phyloP scores from a whole-genome alignment of 352 stramenopile genomes.

The Pythium apleroticum region DNA sequence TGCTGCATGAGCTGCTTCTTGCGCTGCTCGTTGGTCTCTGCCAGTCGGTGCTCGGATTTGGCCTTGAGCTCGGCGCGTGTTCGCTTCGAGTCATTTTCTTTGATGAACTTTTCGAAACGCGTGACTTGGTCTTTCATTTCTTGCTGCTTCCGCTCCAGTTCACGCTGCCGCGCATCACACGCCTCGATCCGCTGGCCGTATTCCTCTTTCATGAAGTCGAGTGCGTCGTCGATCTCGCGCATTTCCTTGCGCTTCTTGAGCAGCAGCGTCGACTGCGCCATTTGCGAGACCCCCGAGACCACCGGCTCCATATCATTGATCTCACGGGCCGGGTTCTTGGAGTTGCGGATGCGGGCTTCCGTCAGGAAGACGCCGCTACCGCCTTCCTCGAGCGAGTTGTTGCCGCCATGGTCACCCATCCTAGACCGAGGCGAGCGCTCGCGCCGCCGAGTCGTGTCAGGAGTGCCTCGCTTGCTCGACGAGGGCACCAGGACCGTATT shows the following conservation, averaged over 20 bases:
- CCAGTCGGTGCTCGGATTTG: constrained; percentile 79
- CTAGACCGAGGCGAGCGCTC: neutral
- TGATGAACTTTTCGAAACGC: constrained; percentile 93
- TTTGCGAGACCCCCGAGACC: constrained; percentile 83
- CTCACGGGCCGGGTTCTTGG: constrained; percentile 49
- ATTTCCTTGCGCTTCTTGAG: constrained; percentile 94
- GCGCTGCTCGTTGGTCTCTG: constrained; percentile 76
- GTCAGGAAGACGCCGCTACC: constrained; percentile 69
- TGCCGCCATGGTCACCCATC: constrained; percentile 28
- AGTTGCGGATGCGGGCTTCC: constrained; percentile 63
- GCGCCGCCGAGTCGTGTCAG: too few species aligned
- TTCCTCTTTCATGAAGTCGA: constrained; percentile 94
- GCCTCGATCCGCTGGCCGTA: constrained; percentile 88
- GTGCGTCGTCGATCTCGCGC: constrained; percentile 89
- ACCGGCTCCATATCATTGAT: constrained; percentile 75
- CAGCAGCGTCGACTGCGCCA: constrained; percentile 88
- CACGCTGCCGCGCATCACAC: constrained; percentile 73
- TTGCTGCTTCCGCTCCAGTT: constrained; percentile 85
- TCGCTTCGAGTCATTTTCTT: constrained; percentile 92
- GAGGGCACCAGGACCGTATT: too few species aligned
- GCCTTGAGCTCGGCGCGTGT: constrained; percentile 85
- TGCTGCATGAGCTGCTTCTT: constrained; percentile 72
- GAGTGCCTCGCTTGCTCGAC: too few species aligned
- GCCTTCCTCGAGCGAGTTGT: constrained; percentile 43
- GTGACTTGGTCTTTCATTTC: constrained; percentile 92